Percentiles rank a stretch among this genome's conserved stretches.
phyloP scores from a whole-genome alignment of 805 yeast genomes.

The Tetrapisispora nanseiensis region DNA sequence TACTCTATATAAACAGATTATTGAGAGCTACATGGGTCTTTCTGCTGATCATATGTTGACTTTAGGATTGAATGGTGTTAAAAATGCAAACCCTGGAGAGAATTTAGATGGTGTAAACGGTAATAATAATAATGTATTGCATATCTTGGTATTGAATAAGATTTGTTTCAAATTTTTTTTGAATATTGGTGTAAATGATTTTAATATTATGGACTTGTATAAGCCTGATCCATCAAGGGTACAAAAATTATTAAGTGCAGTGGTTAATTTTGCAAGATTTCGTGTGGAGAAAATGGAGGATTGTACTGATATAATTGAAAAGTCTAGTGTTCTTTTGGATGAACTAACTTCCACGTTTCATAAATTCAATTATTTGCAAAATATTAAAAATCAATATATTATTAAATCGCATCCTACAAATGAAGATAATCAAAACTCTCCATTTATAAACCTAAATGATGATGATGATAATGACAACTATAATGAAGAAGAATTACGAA shows the following conservation, averaged over 20 bases:
- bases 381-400: constrained; percentile 28
- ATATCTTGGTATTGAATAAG: constrained; percentile 46
- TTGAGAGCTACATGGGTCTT: constrained; percentile 51
- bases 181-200: constrained; percentile 70
- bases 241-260: constrained; percentile 63
- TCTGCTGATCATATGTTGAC: constrained; percentile 6
- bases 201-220: constrained; percentile 60
- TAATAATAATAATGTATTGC: constrained; percentile 27
- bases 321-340: constrained; percentile 42
- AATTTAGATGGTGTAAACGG: constrained; percentile 15
- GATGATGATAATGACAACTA: constrained; percentile 6
- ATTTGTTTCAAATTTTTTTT: constrained; percentile 53
- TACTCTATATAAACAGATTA: constrained; percentile 47
- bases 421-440: constrained; percentile 15
- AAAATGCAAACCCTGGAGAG: constrained; percentile 7
- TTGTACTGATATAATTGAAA: constrained; percentile 50
- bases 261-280: constrained; percentile 76
- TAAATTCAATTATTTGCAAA: constrained; percentile 31
- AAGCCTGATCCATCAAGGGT: constrained; percentile 67
- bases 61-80: constrained; percentile 20
- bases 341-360: constrained; percentile 36
- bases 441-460: too few species aligned
- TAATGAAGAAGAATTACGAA: constrained; percentile 29
- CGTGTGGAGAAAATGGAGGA: constrained; percentile 68
- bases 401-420: constrained; percentile 7